Evolutionary conservation across 768 basidiomycete genomes (phyloP).

Genomic region (Kwoniella mangroviensis): DNA sequence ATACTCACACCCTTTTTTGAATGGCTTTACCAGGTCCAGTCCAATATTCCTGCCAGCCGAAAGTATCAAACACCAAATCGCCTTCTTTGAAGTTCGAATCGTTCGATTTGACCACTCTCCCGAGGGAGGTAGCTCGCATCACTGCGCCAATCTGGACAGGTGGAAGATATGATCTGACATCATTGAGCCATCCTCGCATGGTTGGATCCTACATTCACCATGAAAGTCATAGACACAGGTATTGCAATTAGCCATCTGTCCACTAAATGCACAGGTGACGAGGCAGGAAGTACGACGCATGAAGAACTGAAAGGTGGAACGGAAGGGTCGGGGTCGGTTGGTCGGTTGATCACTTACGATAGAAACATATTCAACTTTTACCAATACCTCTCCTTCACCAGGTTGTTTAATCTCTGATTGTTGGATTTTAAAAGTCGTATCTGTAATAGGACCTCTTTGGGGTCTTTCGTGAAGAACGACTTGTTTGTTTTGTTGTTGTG

Average conservation of each 20-base stretch:
- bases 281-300: no score
- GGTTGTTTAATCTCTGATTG: constrained; percentile 44
- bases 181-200: constrained; percentile 78
- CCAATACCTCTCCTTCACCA: constrained; percentile 65
- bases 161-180: constrained; percentile 63
- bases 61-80: constrained; percentile 65
- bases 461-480: constrained; percentile 80
- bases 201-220: constrained; percentile 71
- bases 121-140: constrained; percentile 75
- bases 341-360: constrained; percentile 39
- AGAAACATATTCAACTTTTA: constrained; percentile 74
- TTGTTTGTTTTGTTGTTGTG: constrained; percentile 39
- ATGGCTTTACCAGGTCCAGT: constrained; percentile 44
- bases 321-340: no score
- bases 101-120: constrained; percentile 67
- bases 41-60: constrained; percentile 57
- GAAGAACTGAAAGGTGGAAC: no score
- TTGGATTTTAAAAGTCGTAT: constrained; percentile 70
- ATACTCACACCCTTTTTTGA: constrained; percentile 38
- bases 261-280: no score
- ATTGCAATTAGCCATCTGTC: no score
- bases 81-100: constrained; percentile 68
- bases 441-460: constrained; percentile 66
- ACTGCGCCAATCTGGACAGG: constrained; percentile 69
- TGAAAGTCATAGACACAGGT: no score